Conservation (phyloP, 116 monocot species). For the Dioscorea cayenensis region DNA sequence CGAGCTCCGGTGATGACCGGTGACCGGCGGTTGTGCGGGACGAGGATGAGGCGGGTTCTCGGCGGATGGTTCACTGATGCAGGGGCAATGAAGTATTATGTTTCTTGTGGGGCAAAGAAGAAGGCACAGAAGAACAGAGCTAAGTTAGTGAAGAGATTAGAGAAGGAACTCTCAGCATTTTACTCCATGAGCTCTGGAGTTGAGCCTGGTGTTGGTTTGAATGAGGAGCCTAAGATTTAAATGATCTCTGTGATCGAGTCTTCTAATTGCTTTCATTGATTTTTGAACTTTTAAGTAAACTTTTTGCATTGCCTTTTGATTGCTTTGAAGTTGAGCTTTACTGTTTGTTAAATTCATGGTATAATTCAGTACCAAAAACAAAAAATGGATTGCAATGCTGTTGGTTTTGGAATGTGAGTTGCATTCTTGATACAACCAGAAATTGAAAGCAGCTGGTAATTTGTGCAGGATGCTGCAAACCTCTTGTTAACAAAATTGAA, state of each 20-base stretch:
- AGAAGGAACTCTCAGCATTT: slow-evolving; percentile 23
- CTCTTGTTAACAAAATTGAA: slow-evolving; percentile 43
- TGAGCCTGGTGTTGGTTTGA: slow-evolving; percentile 3
- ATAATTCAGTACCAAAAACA: too few species aligned
- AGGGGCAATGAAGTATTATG: slow-evolving; percentile 7
- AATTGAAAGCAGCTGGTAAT: background rate
- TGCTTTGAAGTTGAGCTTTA: background rate
- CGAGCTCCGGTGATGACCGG: background rate
- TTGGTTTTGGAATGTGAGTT: too few species aligned
- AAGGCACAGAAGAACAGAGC: slow-evolving; percentile 15
- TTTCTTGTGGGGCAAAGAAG: slow-evolving; percentile 10
- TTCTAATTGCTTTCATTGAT: background rate
- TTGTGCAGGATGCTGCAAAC: slow-evolving; percentile 51
- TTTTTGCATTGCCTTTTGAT: too few species aligned
- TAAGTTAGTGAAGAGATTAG: slow-evolving; percentile 16
- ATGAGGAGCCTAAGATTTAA: slow-evolving; percentile 16
- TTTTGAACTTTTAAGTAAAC: background rate
- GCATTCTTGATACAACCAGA: too few species aligned
- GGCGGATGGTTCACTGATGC: slow-evolving; percentile 16
- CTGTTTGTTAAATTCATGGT: too few species aligned
- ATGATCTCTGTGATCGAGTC: slow-evolving; percentile 27
- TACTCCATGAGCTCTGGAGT: slow-evolving; percentile 12
- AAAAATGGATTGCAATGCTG: too few species aligned
- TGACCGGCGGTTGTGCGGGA: background rate
- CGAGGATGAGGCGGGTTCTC: too few species aligned